Percentiles rank a stretch among this genome's conserved stretches.
These are phyloP conservation scores for Ambrosia hybrid DNA, from an alignment of 140 eudicot species.

Conservation along the genomic window DNA sequence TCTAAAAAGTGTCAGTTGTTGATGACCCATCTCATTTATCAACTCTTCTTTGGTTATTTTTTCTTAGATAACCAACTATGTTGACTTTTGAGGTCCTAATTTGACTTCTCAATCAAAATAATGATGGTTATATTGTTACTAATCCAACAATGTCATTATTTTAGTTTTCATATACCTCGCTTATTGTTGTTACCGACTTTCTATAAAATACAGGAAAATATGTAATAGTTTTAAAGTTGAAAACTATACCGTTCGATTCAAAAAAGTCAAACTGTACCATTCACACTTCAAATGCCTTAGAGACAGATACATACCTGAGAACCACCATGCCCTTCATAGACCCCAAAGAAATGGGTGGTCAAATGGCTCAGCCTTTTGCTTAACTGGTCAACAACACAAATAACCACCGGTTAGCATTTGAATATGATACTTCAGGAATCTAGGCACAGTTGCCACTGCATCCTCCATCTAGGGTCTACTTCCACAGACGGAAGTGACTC, in stretches of 20 bases:
- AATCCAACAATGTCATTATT: too few species aligned
- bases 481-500: conserved; percentile 72
- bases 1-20: neutral
- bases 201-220: too few species aligned
- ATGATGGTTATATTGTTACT: too few species aligned
- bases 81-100: too few species aligned
- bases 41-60: too few species aligned
- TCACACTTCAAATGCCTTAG: conserved; percentile 2
- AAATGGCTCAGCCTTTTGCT: conserved; percentile 53
- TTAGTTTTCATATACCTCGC: too few species aligned
- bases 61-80: too few species aligned
- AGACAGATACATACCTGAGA: conserved; percentile 52
- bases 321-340: conserved; percentile 94
- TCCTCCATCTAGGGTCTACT: conserved; percentile 98
- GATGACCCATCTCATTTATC: neutral
- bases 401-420: conserved; percentile 70
- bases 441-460: conserved; percentile 73
- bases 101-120: too few species aligned
- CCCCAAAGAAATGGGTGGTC: conserved; percentile 84
- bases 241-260: too few species aligned
- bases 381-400: conserved; percentile 33
- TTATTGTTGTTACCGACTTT: too few species aligned
- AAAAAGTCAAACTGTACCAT: too few species aligned
- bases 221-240: too few species aligned
- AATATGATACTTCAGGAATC: conserved; percentile 65